phyloP scores from a whole-genome alignment of 208 protist genomes.

The Angomonas ambiguus region DNA sequence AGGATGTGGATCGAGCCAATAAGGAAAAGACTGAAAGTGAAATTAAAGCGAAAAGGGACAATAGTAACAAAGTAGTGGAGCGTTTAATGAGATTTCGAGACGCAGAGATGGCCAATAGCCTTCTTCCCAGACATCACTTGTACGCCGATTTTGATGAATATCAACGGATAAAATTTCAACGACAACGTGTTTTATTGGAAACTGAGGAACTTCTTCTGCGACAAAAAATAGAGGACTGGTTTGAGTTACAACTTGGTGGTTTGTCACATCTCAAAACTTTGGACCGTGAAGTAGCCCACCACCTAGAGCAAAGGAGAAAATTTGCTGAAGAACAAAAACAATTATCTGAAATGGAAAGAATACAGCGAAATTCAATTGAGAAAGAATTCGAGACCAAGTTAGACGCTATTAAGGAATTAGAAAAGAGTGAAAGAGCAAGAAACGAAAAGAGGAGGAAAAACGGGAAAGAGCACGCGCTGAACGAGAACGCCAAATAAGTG shows the following conservation, averaged over 20 bases:
- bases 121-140: slow-evolving; percentile 36
- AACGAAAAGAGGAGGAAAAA: slow-evolving; percentile 49
- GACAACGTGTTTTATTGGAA: slow-evolving; percentile 27
- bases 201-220: slow-evolving; percentile 35
- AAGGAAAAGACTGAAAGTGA: slow-evolving; percentile 5
- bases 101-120: slow-evolving; percentile 6
- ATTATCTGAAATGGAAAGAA: neutral
- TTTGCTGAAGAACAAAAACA: neutral
- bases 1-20: slow-evolving; percentile 21
- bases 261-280: slow-evolving; percentile 16
- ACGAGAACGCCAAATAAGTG: slow-evolving; percentile 20
- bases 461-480: slow-evolving; percentile 23
- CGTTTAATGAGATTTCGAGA: slow-evolving; percentile 39
- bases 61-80: slow-evolving; percentile 26
- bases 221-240: slow-evolving; percentile 19
- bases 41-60: slow-evolving; percentile 3
- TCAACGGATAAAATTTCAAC: slow-evolving; percentile 39
- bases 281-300: slow-evolving; percentile 4
- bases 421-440: slow-evolving; percentile 26
- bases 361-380: slow-evolving; percentile 11
- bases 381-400: slow-evolving; percentile 9
- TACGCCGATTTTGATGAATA: slow-evolving; percentile 64
- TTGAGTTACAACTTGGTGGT: slow-evolving; percentile 14
- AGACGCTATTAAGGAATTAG: slow-evolving; percentile 20
- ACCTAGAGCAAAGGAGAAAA: slow-evolving; percentile 7